Evolutionary conservation across 257 asterid genomes (phyloP).

Genomic region (Paulownia fortunei): DNA sequence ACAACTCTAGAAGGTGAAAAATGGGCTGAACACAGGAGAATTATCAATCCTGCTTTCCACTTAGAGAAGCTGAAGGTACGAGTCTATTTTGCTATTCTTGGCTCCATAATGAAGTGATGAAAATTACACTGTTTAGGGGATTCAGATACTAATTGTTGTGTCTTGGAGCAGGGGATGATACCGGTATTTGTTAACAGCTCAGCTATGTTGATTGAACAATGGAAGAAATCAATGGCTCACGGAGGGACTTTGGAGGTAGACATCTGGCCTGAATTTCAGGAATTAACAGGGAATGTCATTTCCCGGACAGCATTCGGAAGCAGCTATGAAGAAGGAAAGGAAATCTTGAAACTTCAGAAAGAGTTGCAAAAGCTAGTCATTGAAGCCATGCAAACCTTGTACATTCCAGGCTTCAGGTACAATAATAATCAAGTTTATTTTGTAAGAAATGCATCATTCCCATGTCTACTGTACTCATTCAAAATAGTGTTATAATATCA

Average conservation of each 20-base stretch:
- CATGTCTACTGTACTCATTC: no score
- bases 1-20: constrained; percentile 50
- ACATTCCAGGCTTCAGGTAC: constrained; percentile 60
- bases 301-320: constrained; percentile 61
- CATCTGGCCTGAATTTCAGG: constrained; percentile 55
- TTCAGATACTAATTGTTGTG: not conserved
- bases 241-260: constrained; percentile 50
- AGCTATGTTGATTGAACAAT: constrained; percentile 38
- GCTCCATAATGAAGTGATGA: not conserved
- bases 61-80: constrained; percentile 57
- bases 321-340: constrained; percentile 46
- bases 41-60: constrained; percentile 58
- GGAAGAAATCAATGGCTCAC: constrained; percentile 40
- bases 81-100: not conserved
- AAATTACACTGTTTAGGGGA: not conserved
- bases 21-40: constrained; percentile 58
- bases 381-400: constrained; percentile 47
- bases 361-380: constrained; percentile 53
- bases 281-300: constrained; percentile 46
- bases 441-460: not conserved
- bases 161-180: constrained; percentile 48
- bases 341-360: constrained; percentile 50
- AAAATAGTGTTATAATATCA: not conserved
- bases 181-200: constrained; percentile 44
- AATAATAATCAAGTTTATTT: not conserved